Base-by-base conservation (phyloP, 352 stramenopile species). In the Globisporangium carolinianum region DNA sequence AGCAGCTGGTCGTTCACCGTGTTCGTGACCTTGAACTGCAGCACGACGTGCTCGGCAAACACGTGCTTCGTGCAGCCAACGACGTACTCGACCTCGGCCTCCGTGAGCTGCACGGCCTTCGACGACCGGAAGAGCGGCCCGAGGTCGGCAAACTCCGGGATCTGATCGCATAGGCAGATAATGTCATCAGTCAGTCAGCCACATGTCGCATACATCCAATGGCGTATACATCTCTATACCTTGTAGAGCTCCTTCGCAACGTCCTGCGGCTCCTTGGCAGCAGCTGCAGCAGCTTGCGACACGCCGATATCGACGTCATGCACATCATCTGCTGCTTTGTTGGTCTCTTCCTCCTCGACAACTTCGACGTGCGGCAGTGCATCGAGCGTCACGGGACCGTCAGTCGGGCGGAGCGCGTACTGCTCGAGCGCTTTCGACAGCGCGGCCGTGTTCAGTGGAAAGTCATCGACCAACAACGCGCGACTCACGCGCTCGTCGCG, bases 1-100 rank as follows among this genome's bases (percentile, higher is more conserved):
- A 99, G 76, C 37, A 97, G 79, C 79, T 99, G 96, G 59, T 98
- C 95, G 54, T 98, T 96, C 53, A 99, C 95, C 0, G 97, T 99
- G 82, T 99, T 99, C 52, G 96, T 83, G 58, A 99, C 89, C 47
- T 86, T 90, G 68, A 99, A 99, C 81, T 99, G 83, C 11, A 94
- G 64, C 15, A 99, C 96, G 51, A 99, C 80, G 71, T 99, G 92
- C 45, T 94, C 72, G 17, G 89, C 69, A 52, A 99, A 98, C 46
- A 99, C 89, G 69, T 99, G 97, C 75, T 99, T 99, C 53, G 93
- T 89, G 66, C 91, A 98, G 60, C 76, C 87, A 39, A 99, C 96
- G 45, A 98, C 88, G 71, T 99, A 99, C 82, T 99, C 96, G 4
- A 95, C 98, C 70, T 99, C 97, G 12, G 81, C 87, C 71, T 99